Conservation (phyloP, 345 rosid species). For the Boechera divaricarpa region DNA sequence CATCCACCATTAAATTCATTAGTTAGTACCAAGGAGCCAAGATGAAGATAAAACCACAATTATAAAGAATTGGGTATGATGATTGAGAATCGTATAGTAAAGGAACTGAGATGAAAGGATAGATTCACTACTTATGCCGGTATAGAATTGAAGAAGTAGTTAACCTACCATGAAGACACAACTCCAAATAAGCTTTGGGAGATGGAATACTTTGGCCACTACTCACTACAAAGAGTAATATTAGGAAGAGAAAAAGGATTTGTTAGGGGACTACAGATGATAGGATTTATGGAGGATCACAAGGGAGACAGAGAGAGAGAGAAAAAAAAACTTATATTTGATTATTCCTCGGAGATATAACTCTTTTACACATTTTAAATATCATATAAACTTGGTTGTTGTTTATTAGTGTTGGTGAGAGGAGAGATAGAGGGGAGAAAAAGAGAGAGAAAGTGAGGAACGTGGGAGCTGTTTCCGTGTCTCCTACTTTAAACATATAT, state of each 20-base stretch:
- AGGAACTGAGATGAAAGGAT: background rate
- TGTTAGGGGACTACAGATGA: slow-evolving; percentile 37
- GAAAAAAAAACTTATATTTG: slow-evolving; percentile 35
- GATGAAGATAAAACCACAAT: slow-evolving; percentile 12
- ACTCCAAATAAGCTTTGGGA: slow-evolving; percentile 37
- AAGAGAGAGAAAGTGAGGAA: slow-evolving; percentile 56
- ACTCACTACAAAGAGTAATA: slow-evolving; percentile 43
- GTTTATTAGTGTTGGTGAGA: slow-evolving; percentile 34
- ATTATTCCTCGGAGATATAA: slow-evolving; percentile 62
- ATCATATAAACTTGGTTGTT: slow-evolving; percentile 33
- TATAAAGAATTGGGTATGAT: background rate
- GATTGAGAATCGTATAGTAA: slow-evolving; percentile 17
- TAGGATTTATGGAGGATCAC: slow-evolving; percentile 74
- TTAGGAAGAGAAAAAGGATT: slow-evolving; percentile 38
- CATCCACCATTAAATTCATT: background rate
- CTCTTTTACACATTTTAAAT: slow-evolving; percentile 37
- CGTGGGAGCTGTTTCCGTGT: slow-evolving; percentile 93
- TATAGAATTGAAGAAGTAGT: slow-evolving; percentile 7
- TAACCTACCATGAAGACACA: slow-evolving; percentile 61
- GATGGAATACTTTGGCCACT: slow-evolving; percentile 35
- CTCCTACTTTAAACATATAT: slow-evolving; percentile 65
- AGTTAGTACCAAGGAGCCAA: background rate
- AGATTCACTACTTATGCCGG: slow-evolving; percentile 20
- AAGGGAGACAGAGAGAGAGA: slow-evolving; percentile 49
- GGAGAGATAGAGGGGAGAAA: slow-evolving; percentile 24